Base-by-base conservation (phyloP, 2,329 filamentous ascomycete genomes). In the Fusarium scirpi region DNA sequence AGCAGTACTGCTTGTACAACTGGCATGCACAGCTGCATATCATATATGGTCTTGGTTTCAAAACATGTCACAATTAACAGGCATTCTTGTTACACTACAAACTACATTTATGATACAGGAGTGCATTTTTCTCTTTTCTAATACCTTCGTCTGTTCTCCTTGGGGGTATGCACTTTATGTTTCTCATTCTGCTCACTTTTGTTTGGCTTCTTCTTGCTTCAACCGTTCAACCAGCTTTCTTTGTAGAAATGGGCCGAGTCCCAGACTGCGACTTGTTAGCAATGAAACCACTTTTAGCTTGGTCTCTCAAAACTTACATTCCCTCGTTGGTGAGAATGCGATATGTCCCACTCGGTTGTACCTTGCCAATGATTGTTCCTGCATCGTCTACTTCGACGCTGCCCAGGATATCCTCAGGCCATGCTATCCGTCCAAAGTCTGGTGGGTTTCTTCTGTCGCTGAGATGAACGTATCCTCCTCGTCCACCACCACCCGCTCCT, bases 391-490 rank as follows among this genome's bases (percentile, higher is more conserved):
- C 90, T 75, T 91, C 87, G 43, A 92, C 83, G 68, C 89, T 91
- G 40, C 90, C 90, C 57, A 92, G 81, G 40, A 92, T 92, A 74
- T 92, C 90, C 73, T 92, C 90, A 2, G 90, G 89, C 83, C 87
- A 91, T 4, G 90, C 89, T 75, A 92, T 91, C 55, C 90, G 80
- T 18, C 90, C 90, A 82, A 85, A 92, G 72, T 91, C 89, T 1
- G 89, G 89, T 4, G 89, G 88, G 54, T 90, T 90, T 56, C 90
- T 81, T 56, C 82, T 74, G 75, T 92, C 90, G 58, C 88, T 90
- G 8, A 92, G 81, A 78, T 92, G 90, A 20, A 92, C 84, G 80
- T 87, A 87, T 2, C 90, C 89, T 24, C 89, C 88, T 24, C 85
- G 80, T 3, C 88, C 88, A 3, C 80, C 87, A 12, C 88, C 87